Evolutionary conservation across 2,329 filamentous ascomycete species (phyloP).

Genomic region (Cordyceps cateniannulata): DNA sequence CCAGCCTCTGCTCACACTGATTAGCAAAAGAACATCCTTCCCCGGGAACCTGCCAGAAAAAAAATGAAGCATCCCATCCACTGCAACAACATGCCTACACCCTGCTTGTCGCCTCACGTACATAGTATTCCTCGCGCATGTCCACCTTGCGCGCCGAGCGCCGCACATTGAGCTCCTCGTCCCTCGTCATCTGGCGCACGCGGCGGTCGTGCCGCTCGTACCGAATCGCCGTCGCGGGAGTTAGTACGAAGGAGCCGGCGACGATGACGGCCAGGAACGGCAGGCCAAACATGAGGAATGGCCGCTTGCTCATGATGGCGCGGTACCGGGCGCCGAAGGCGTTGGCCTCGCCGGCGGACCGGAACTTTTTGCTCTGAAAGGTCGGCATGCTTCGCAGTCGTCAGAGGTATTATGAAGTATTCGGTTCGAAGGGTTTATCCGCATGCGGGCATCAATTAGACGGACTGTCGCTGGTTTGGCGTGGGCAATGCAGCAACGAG

Average conservation of each 20-base stretch:
- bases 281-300: constrained; percentile 88
- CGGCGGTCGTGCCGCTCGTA: constrained; percentile 92
- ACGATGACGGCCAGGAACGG: constrained; percentile 89
- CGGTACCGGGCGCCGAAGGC: constrained; percentile 74
- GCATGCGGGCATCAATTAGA: background rate
- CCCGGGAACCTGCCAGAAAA: background rate
- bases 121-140: constrained; percentile 83
- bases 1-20: constrained; percentile 21
- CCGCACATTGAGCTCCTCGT: constrained; percentile 80
- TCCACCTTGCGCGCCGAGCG: constrained; percentile 64
- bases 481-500: background rate
- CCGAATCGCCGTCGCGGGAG: constrained; percentile 84
- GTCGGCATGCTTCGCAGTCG: constrained; percentile 22
- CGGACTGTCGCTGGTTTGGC: background rate
- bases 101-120: constrained; percentile 40
- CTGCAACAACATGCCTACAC: no score
- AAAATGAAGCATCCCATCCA: background rate
- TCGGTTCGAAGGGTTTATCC: background rate
- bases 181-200: constrained; percentile 74
- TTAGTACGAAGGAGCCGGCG: constrained; percentile 87
- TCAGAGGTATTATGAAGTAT: background rate
- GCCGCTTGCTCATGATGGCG: constrained; percentile 64
- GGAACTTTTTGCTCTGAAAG: constrained; percentile 70
- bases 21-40: constrained; percentile 1
- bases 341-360: constrained; percentile 57